Evolutionary conservation across 768 basidiomycete species (phyloP), one percentile per base, ranked within the genome.

Genomic region (Serpula lacrymans): DNA sequence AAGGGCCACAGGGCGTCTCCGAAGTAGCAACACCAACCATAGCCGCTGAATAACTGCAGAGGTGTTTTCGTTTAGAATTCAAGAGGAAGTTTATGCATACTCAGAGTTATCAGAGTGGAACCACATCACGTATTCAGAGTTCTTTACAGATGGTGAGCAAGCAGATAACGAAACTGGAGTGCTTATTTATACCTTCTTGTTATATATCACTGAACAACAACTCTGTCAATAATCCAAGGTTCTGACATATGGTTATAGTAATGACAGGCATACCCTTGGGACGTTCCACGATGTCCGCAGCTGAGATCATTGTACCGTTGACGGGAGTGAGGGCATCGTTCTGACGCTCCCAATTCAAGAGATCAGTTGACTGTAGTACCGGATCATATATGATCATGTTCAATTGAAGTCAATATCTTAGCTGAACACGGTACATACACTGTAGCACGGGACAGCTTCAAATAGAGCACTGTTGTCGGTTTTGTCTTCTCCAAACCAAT

Each of bases 401-500:
- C 26, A 9, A 28, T 4, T 11, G 13, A 6, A 22, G 21, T 13
- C 14, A 22, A 16, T 16, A 30, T 23, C n/a, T 27, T 11, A 7
- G 21, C 12, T 29, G 18, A 24, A 29, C 23, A 33, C 3, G 13
- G 18, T 14, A 48, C 57, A 44, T 32, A 78, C 77, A 34, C 68
- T 64, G 53, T 78, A 78, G 57, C 77, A 80, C 4, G 75, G 72
- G n/a, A 80, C 78, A 0, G 78, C 76, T 22, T 67, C 65, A 60
- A 80, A 82, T 6, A 74, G 52, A 1, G 62, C 72, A 41, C 73
- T 75, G 50, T 80, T 77, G 48, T 65, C 65, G 4, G 72, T 55
- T 51, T 82, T 82, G 63, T 82, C 79, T 59, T 80, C 79, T 9
- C 79, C 80, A 40, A 70, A 68, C 80, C 78, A 80, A 51, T 80